phyloP scores from a whole-genome alignment of 495 filamentous ascomycete genomes.

The Astrothelium subdiscretum region DNA sequence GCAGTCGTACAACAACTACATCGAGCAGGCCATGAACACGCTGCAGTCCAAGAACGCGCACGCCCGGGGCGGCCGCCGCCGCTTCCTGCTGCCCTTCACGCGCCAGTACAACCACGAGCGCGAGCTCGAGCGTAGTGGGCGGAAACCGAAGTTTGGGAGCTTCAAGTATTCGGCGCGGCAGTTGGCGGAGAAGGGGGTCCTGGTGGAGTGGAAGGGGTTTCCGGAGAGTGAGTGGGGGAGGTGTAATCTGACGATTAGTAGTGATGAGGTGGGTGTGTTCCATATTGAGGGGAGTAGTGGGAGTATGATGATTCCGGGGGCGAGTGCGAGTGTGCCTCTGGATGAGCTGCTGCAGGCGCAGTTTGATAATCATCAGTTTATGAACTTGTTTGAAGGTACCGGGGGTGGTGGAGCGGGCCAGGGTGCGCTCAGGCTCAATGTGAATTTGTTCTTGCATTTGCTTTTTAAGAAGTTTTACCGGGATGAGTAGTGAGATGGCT shows the following conservation, averaged over 20 bases:
- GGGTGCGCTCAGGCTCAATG: conserved; percentile 71
- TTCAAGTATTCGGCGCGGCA: conserved; percentile 91
- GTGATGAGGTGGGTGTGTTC: conserved; percentile 91
- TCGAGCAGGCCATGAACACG: conserved; percentile 98
- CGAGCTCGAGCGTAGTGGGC: conserved; percentile 80
- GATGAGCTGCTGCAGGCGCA: conserved; percentile 94
- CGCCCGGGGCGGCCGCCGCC: conserved; percentile 71
- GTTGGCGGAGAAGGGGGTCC: conserved; percentile 83
- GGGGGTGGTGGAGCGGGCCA: conserved; percentile 15
- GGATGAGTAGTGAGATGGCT: conserved; percentile 39
- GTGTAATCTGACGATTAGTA: conserved; percentile 85
- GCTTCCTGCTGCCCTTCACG: conserved; percentile 92
- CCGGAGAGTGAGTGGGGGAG: conserved; percentile 78
- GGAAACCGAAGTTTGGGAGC: conserved; percentile 90
- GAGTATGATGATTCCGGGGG: conserved; percentile 91
- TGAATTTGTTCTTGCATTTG: conserved; percentile 89
- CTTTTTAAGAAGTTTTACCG: conserved; percentile 97
- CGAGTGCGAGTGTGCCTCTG: conserved; percentile 76
- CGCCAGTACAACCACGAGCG: conserved; percentile 98
- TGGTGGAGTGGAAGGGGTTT: conserved; percentile 80
- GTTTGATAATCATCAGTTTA: conserved; percentile 90
- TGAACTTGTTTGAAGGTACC: conserved; percentile 68
- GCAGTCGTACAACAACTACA: conserved; percentile 97
- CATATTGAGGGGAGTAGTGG: conserved; percentile 82
- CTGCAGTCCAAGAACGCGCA: conserved; percentile 64